Conservation (phyloP, 805 yeast species). For the Starmerella sirachaensis region DNA sequence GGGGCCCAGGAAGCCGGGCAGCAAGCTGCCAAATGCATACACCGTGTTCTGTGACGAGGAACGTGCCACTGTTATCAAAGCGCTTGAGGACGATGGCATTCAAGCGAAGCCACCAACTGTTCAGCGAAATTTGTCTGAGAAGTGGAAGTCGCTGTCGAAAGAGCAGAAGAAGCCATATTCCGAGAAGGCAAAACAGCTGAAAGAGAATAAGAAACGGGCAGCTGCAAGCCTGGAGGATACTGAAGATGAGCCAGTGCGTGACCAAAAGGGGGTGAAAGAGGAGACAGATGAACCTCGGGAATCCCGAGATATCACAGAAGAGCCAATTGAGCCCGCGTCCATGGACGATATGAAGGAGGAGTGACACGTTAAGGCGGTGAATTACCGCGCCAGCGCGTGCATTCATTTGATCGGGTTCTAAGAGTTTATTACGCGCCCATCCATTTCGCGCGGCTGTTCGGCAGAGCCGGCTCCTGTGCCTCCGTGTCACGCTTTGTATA, state of each 20-base stretch:
- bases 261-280: constrained; percentile 6
- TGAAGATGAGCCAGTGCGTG: constrained; percentile 3
- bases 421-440: no score
- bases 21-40: constrained; percentile 49
- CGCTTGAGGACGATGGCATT: constrained; percentile 32
- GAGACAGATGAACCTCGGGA: constrained; percentile 13
- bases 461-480: no score
- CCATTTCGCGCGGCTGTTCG: no score
- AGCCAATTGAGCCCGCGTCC: not conserved
- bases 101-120: constrained; percentile 8
- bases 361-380: no score
- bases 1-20: not conserved
- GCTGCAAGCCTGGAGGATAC: constrained; percentile 14
- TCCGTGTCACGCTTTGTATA: no score
- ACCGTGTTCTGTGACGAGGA: constrained; percentile 76
- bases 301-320: constrained; percentile 2
- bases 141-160: constrained; percentile 58
- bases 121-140: constrained; percentile 36
- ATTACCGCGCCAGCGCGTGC: no score
- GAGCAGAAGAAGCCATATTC: constrained; percentile 20
- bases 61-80: constrained; percentile 55
- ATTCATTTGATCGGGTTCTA: no score
- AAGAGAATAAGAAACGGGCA: constrained; percentile 7
- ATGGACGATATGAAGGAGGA: not conserved
- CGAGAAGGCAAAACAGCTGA: constrained; percentile 17